A percentile compares a stretch with the other conserved stretches of the same genome.
Conservation (phyloP, 148 eudicot species). For the Selenicereus undatus region DNA sequence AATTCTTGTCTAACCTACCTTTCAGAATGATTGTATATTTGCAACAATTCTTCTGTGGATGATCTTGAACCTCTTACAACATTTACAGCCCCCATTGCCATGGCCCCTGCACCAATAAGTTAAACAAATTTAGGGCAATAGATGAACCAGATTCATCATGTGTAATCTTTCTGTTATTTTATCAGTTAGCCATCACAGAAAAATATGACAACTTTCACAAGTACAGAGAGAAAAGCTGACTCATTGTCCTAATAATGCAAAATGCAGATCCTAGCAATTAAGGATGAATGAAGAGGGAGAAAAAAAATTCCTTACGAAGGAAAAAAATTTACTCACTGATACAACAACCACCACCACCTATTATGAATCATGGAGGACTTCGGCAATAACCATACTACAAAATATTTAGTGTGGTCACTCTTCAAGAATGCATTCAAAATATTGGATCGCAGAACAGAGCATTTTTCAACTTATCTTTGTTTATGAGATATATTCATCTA, state of each 20-base stretch:
- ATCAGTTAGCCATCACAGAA: background rate
- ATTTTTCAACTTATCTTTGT: too few species aligned
- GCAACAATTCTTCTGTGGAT: constrained; percentile 82
- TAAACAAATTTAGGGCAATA: background rate
- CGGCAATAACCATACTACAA: background rate
- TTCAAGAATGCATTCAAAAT: background rate
- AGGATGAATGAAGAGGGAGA: background rate
- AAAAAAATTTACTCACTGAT: background rate
- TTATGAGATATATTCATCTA: background rate
- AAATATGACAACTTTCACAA: background rate
- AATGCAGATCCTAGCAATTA: background rate
- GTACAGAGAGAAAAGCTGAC: background rate
- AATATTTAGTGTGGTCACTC: background rate
- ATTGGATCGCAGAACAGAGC: background rate
- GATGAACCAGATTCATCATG: background rate
- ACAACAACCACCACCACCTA: background rate
- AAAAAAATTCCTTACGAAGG: background rate
- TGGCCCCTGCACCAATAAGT: constrained; percentile 49
- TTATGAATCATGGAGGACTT: too few species aligned
- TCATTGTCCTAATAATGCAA: background rate
- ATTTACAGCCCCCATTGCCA: constrained; percentile 95
- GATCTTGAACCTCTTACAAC: constrained; percentile 97
- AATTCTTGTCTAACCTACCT: constrained; percentile 47
- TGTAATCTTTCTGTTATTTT: background rate
- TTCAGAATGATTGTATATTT: constrained; percentile 89